These are phyloP conservation scores for Penicillium hordei DNA, from an alignment of 2,329 filamentous ascomycete species.

Conservation along the genomic window DNA sequence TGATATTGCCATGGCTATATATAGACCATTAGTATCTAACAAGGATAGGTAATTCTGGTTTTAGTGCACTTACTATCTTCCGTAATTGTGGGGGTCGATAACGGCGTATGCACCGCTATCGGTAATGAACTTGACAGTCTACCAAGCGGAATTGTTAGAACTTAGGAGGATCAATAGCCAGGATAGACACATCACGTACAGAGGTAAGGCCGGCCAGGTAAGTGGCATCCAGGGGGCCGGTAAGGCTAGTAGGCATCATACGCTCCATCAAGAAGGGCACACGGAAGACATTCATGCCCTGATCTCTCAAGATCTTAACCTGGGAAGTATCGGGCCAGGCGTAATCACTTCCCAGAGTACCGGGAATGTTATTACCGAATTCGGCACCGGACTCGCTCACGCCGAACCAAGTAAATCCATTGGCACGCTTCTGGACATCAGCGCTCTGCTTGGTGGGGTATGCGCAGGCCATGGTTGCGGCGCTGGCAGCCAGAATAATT, in stretches of 20 bases:
- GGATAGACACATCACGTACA: conserved; percentile 6
- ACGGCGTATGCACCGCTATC: conserved; percentile 53
- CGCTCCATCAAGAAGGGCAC: conserved; percentile 30
- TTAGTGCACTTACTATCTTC: conserved; percentile 20
- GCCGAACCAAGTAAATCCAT: conserved; percentile 30
- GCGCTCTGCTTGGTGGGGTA: conserved; percentile 22
- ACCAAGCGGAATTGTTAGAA: not conserved
- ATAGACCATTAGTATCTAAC: not conserved
- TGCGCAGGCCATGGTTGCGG: conserved; percentile 29
- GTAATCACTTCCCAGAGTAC: conserved; percentile 21
- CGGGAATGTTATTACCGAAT: conserved; percentile 15
- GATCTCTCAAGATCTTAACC: conserved; percentile 22
- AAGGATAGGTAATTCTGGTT: not conserved
- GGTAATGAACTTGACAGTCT: conserved; percentile 42
- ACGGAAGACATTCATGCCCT: conserved; percentile 29
- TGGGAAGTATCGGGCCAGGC: conserved; percentile 23
- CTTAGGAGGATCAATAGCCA: not conserved
- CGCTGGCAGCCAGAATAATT: conserved; percentile 31
- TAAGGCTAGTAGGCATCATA: conserved; percentile 21
- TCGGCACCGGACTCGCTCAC: conserved; percentile 21
- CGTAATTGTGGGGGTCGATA: conserved; percentile 64
- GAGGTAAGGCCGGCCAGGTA: conserved; percentile 22
- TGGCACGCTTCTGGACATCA: conserved; percentile 24
- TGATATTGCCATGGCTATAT: conserved; percentile 41
- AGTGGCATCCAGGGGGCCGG: conserved; percentile 19